A percentile compares a stretch with the other conserved stretches of the same genome.
Conservation (phyloP, 257 asterid species). For the Solanum pimpinellifolium region DNA sequence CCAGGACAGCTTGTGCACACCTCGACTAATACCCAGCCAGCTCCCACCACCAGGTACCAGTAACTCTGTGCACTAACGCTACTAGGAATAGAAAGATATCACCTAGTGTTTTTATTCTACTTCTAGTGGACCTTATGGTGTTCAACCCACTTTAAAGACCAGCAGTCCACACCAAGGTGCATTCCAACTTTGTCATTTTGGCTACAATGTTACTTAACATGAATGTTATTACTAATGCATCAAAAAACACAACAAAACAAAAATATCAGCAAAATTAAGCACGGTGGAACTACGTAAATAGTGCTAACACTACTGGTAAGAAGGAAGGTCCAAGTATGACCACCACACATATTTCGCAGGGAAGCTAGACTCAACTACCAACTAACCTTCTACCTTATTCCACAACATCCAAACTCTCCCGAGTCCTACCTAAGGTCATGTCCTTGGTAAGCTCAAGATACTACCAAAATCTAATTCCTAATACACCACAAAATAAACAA, state of each 20-base stretch:
- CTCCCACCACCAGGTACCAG: neutral
- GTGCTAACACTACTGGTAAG: neutral
- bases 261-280: neutral
- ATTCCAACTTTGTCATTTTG: neutral
- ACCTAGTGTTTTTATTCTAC: neutral
- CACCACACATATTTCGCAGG: neutral
- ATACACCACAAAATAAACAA: neutral
- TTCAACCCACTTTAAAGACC: neutral
- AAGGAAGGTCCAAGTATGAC: neutral
- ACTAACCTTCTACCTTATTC: neutral
- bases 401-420: neutral
- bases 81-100: neutral
- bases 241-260: neutral
- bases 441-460: neutral
- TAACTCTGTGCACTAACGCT: neutral
- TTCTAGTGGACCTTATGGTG: neutral
- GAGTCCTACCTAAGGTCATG: neutral
- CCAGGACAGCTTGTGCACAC: neutral
- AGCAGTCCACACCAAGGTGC: neutral
- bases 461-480: neutral
- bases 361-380: neutral
- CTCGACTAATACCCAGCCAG: neutral
- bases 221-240: neutral
- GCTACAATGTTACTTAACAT: neutral
- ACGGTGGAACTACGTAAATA: neutral